phyloP scores from a whole-genome alignment of 2,329 filamentous ascomycete species.

The Phialocephala subalpina region DNA sequence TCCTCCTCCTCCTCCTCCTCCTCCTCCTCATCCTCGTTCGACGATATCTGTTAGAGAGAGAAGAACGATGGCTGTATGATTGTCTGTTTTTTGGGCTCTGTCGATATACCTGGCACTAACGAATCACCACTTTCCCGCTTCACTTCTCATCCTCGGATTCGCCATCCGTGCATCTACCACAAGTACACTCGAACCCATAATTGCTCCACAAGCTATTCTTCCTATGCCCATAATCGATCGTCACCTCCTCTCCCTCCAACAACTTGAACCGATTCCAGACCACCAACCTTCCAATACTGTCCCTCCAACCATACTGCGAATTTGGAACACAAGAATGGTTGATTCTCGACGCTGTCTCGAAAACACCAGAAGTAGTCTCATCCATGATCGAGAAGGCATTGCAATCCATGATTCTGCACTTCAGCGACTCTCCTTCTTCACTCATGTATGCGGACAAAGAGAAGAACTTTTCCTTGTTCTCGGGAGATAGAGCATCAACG shows the following conservation, averaged over 20 bases:
- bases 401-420: constrained; percentile 34
- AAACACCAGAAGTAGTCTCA: constrained; percentile 33
- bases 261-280: constrained; percentile 35
- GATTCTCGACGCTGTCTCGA: constrained; percentile 34
- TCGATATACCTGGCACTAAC: background rate
- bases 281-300: constrained; percentile 32
- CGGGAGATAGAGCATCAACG: constrained; percentile 29
- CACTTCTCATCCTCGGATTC: constrained; percentile 6
- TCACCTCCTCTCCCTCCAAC: constrained; percentile 39
- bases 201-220: constrained; percentile 29
- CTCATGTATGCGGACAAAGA: constrained; percentile 28
- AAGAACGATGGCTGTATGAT: no score
- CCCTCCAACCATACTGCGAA: constrained; percentile 33
- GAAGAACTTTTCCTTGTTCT: constrained; percentile 22
- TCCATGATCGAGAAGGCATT: constrained; percentile 36
- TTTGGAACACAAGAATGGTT: constrained; percentile 39
- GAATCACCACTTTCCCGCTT: background rate
- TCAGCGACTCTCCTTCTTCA: constrained; percentile 26
- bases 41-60: no score
- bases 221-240: constrained; percentile 40
- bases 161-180: constrained; percentile 33
- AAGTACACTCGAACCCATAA: constrained; percentile 42
- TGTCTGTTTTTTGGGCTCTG: no score
- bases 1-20: background rate
- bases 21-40: background rate